phyloP scores from a whole-genome alignment of 768 basidiomycete genomes.

The Pleurotus pulmonarius region DNA sequence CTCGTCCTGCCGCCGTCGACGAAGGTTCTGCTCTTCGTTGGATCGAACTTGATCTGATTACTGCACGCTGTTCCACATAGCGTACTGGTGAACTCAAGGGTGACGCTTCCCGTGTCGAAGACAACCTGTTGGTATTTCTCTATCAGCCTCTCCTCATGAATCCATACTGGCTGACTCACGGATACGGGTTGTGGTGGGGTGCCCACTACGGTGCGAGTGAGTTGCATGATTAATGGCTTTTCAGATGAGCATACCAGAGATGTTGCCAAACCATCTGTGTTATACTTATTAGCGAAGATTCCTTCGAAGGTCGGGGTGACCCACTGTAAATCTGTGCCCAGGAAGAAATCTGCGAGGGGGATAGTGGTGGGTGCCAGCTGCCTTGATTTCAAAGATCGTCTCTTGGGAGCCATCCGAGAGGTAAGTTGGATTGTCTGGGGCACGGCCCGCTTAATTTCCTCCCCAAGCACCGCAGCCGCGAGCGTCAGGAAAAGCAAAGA shows the following conservation, averaged over 20 bases:
- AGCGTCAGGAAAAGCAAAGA: neutral
- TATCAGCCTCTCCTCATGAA: too few species aligned
- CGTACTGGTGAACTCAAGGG: slow-evolving; percentile 48
- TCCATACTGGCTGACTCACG: slow-evolving; percentile 17
- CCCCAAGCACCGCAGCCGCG: neutral
- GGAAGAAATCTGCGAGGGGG: slow-evolving; percentile 49
- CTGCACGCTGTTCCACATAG: slow-evolving; percentile 40
- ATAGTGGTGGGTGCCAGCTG: slow-evolving; percentile 35
- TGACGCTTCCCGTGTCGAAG: slow-evolving; percentile 53
- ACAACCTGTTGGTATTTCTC: slow-evolving; percentile 33
- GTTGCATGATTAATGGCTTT: neutral
- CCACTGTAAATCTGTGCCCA: slow-evolving; percentile 57
- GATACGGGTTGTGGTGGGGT: slow-evolving; percentile 48
- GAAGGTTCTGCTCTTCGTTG: slow-evolving; percentile 47
- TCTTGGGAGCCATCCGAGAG: slow-evolving; percentile 20
- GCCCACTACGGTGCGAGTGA: slow-evolving; percentile 29
- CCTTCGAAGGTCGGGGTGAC: slow-evolving; percentile 9
- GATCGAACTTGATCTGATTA: slow-evolving; percentile 43
- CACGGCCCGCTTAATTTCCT: neutral
- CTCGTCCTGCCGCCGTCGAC: slow-evolving; percentile 35
- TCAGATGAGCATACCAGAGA: slow-evolving; percentile 29
- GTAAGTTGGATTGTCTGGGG: slow-evolving; percentile 29
- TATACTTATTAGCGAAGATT: neutral
- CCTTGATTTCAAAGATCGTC: slow-evolving; percentile 25
- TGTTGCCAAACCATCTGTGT: slow-evolving; percentile 49